Base-by-base conservation (phyloP, 305 asterid genomes). In the Coffea humblotiana region DNA sequence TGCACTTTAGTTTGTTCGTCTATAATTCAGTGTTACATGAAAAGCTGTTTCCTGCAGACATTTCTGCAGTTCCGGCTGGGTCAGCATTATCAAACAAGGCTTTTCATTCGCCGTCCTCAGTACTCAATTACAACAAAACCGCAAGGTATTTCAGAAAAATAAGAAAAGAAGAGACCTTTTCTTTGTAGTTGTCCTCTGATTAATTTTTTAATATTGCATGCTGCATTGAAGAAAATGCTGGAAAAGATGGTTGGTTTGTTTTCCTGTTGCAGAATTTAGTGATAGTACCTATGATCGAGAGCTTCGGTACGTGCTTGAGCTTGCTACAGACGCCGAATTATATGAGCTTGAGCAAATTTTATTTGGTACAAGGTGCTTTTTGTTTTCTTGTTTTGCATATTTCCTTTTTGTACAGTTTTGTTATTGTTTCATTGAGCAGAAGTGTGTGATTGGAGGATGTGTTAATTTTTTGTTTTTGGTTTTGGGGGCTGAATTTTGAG, bases 301-400 rank as follows among this genome's bases (percentile, higher is more conserved):
- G 88, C 98, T 96, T 80, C 87, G 93, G 21, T 79, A 88, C 23
- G 99, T 96, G 78, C 97, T 96, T 80, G 91, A 92, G 83, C 93
- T 96, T 19, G 98, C 99, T 10, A 90, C 96, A 48, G 97, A 92
- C 83, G 92, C 98, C 65, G 99, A 96, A 78, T 88, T 96, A 69
- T 87, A 83, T 84, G 99, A 94, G 83, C 88, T 96, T 79, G 94
- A 91, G 83, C 88, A 87, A 76, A 94, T 96, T 79, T 83, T 96
- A 87, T 96, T 92, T 88, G 97, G 99, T 45, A 86, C 95, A 72
- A 96, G 99, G 99, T 96, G 82, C 52, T 82, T 82, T 37, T 67
- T 69, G 27, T 16, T 76, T 47, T 25, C n/a, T 32, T 32, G 43
- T 40, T 40, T 40, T 40, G 43, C 43, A 3, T 40, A 5, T 40